These are phyloP conservation scores for Phaeosphaeria sp. DNA, from an alignment of 2,329 filamentous ascomycete species.

Conservation along the genomic window DNA sequence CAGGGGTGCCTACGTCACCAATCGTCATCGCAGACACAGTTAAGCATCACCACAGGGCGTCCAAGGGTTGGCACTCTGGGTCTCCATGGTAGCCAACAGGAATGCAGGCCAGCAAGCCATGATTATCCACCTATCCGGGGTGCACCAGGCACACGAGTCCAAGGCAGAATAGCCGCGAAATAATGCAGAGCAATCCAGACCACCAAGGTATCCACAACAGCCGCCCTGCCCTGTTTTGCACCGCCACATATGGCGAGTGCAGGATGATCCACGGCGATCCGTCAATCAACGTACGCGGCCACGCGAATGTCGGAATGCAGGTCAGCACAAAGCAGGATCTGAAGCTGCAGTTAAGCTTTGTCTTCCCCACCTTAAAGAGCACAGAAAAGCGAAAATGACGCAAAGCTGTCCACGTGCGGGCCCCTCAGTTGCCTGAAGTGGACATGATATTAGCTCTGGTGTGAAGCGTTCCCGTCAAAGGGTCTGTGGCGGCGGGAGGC, in stretches of 20 bases:
- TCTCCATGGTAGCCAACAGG: conserved; percentile 1
- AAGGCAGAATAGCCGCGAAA: conserved; percentile 2
- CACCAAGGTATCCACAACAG: conserved; percentile 12
- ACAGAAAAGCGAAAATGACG: conserved; percentile 31
- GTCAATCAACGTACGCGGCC: conserved; percentile 5
- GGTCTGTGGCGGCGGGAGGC: conserved; percentile 15
- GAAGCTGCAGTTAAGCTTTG: conserved; percentile 32
- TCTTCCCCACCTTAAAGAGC: conserved; percentile 27
- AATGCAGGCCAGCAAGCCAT: background rate
- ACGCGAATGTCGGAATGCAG: conserved; percentile 7
- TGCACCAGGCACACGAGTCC: conserved; percentile 15
- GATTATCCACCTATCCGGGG: conserved; percentile 18
- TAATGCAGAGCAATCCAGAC: conserved; percentile 17
- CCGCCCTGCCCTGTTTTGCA: background rate
- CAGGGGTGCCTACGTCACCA: conserved; percentile 11
- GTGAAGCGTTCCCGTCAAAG: conserved; percentile 7
- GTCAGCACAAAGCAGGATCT: conserved; percentile 28
- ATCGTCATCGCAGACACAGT: conserved; percentile 6
- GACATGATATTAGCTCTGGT: conserved; percentile 12
- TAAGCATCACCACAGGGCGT: background rate
- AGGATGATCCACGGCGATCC: conserved; percentile 13
- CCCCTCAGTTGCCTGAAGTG: conserved; percentile 15
- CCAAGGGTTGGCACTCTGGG: conserved; percentile 1
- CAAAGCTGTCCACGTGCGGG: conserved; percentile 25
- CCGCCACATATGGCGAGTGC: conserved; percentile 25